A percentile compares a stretch with the other conserved stretches of the same genome.
Conservation (phyloP, 495 filamentous ascomycete genomes). For the Apiosordaria backusii region DNA sequence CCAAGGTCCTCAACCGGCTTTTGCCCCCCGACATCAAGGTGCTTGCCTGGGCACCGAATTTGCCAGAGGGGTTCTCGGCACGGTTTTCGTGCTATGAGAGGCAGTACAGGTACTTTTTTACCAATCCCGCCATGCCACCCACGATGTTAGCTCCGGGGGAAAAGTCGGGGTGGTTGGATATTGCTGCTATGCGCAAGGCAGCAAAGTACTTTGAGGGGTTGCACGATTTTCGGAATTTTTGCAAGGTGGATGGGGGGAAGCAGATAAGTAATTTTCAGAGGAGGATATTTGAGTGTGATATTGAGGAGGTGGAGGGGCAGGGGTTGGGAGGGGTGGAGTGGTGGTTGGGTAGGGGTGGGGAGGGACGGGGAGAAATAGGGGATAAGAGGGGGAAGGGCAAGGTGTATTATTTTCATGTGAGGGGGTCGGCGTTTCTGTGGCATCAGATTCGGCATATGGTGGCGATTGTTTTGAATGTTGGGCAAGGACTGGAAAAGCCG, state of each 20-base stretch:
- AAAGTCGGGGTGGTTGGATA: slow-evolving; percentile 60
- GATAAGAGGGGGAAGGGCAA: slow-evolving; percentile 44
- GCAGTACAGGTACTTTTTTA: slow-evolving; percentile 95
- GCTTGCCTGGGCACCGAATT: slow-evolving; percentile 87
- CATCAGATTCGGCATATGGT: slow-evolving; percentile 96
- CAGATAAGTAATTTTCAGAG: slow-evolving; percentile 78
- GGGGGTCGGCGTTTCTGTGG: slow-evolving; percentile 95
- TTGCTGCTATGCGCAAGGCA: slow-evolving; percentile 78
- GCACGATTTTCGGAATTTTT: slow-evolving; percentile 97
- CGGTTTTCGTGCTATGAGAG: slow-evolving; percentile 90
- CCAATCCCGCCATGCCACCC: slow-evolving; percentile 79
- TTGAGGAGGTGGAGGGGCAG: slow-evolving; percentile 65
- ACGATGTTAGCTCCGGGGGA: slow-evolving; percentile 33
- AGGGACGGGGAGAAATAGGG: slow-evolving; percentile 42
- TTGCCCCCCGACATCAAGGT: slow-evolving; percentile 86
- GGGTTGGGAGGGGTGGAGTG: slow-evolving; percentile 45
- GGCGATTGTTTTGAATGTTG: slow-evolving; percentile 81
- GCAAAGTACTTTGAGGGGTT: slow-evolving; percentile 73
- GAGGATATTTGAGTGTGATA: slow-evolving; percentile 68
- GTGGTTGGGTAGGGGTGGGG: slow-evolving; percentile 49
- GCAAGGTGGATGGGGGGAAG: slow-evolving; percentile 82
- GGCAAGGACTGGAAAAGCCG: slow-evolving; percentile 79
- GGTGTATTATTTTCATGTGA: slow-evolving; percentile 79
- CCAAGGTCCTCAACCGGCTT: slow-evolving; percentile 73
- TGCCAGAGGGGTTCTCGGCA: slow-evolving; percentile 76